Evolutionary conservation across 2,329 filamentous ascomycete species (phyloP).

Genomic region (Aureobasidium zeae): DNA sequence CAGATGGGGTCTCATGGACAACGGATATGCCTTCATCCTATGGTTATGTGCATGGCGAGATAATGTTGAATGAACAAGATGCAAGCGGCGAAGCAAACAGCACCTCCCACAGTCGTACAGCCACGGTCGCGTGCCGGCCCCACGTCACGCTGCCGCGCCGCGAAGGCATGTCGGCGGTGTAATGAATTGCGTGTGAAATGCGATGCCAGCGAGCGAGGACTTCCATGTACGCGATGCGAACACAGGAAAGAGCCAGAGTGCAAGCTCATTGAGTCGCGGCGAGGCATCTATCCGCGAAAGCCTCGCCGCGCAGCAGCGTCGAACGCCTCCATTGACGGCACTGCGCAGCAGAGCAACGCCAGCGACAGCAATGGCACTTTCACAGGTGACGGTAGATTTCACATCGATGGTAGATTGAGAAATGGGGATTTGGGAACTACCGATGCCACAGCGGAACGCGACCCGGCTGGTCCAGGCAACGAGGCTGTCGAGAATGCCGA

Average conservation of each 20-base stretch:
- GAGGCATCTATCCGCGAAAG: neutral
- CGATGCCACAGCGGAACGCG: no score
- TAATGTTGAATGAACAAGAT: no score
- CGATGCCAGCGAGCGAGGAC: neutral
- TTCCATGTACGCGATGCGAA: neutral
- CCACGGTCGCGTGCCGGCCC: neutral
- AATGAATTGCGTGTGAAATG: neutral
- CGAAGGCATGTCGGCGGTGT: neutral
- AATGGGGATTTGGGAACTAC: no score
- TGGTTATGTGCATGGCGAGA: no score
- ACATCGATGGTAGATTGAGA: no score
- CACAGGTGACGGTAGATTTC: neutral
- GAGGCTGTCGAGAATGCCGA: no score
- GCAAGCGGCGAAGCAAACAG: neutral
- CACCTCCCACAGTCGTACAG: no score
- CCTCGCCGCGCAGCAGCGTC: neutral
- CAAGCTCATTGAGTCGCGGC: neutral
- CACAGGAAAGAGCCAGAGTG: neutral
- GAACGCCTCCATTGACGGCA: no score
- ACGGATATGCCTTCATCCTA: no score
- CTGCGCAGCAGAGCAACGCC: no score
- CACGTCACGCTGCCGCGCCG: neutral
- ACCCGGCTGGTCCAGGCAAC: no score
- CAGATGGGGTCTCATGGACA: no score
- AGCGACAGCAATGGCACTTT: neutral